These are phyloP conservation scores for Trichoderma parareesei DNA, from an alignment of 495 filamentous ascomycete genomes.

Conservation along the genomic window DNA sequence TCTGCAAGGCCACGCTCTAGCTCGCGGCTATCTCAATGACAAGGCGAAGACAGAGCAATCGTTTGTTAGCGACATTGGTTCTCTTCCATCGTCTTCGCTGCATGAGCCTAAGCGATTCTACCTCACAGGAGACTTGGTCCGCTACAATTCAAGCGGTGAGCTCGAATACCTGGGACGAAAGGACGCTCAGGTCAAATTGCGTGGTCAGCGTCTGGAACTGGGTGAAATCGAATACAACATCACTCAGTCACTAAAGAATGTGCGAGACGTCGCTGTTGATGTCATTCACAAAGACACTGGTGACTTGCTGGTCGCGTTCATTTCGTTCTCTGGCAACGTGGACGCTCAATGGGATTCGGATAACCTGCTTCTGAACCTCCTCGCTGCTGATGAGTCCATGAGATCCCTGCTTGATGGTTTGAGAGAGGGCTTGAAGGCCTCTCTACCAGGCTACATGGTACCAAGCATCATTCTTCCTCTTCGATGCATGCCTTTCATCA, in stretches of 20 bases:
- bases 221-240: conserved; percentile 19
- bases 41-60: conserved; percentile 27
- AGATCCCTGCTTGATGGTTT: neutral
- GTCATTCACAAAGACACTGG: neutral
- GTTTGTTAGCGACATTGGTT: conserved; percentile 41
- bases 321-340: neutral
- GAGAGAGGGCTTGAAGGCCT: neutral
- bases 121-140: conserved; percentile 31
- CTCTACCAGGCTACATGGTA: conserved; percentile 1
- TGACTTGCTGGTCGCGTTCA: neutral
- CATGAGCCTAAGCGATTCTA: conserved; percentile 31
- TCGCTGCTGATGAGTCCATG: neutral
- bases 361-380: neutral
- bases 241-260: neutral
- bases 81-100: conserved; percentile 24
- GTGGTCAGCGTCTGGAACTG: conserved; percentile 23
- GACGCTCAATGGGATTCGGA: neutral
- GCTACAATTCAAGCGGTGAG: conserved; percentile 15
- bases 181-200: conserved; percentile 22
- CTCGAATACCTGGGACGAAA: conserved; percentile 22
- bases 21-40: conserved; percentile 37
- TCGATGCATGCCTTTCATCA: conserved; percentile 29
- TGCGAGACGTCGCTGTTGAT: conserved; percentile 1
- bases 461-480: conserved; percentile 28
- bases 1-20: conserved; percentile 47